Evolutionary conservation across 371 early-diverging fungal genomes (phyloP).

Genomic region (Mortierella sp.): DNA sequence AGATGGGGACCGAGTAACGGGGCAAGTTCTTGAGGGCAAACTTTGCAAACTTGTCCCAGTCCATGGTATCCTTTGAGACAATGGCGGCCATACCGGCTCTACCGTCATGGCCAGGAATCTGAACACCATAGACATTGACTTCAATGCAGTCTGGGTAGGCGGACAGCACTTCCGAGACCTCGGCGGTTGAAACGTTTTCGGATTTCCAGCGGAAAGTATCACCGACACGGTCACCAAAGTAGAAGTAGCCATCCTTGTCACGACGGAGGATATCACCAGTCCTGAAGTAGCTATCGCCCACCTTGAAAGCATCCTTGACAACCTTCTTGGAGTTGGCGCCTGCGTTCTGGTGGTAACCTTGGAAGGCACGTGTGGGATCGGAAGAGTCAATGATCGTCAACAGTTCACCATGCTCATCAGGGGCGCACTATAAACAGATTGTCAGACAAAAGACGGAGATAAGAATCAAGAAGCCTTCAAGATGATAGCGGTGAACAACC

Average conservation of each 20-base stretch:
- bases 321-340: conserved; percentile 51
- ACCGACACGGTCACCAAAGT: conserved; percentile 82
- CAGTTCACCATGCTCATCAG: conserved; percentile 51
- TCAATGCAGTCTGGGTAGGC: conserved; percentile 69
- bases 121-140: conserved; percentile 73
- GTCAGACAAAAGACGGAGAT: neutral
- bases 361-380: conserved; percentile 51
- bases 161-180: conserved; percentile 71
- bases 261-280: conserved; percentile 76
- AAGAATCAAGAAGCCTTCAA: too few relatives aligned
- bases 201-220: conserved; percentile 83
- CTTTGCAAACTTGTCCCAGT: conserved; percentile 50
- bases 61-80: conserved; percentile 53
- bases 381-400: conserved; percentile 44
- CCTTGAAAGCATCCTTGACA: conserved; percentile 43
- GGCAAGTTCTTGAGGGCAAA: conserved; percentile 63
- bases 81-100: conserved; percentile 83
- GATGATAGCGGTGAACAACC: too few relatives aligned
- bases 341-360: conserved; percentile 52
- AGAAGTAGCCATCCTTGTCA: conserved; percentile 71
- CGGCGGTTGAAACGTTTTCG: conserved; percentile 76
- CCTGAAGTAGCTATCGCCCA: conserved; percentile 70
- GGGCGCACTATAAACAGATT: conserved; percentile 18
- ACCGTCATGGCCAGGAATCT: conserved; percentile 70
- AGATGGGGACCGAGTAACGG: conserved; percentile 72